These are phyloP conservation scores for Geoglossum cookeanum DNA, from an alignment of 2,329 filamentous ascomycete genomes.

Conservation along the genomic window DNA sequence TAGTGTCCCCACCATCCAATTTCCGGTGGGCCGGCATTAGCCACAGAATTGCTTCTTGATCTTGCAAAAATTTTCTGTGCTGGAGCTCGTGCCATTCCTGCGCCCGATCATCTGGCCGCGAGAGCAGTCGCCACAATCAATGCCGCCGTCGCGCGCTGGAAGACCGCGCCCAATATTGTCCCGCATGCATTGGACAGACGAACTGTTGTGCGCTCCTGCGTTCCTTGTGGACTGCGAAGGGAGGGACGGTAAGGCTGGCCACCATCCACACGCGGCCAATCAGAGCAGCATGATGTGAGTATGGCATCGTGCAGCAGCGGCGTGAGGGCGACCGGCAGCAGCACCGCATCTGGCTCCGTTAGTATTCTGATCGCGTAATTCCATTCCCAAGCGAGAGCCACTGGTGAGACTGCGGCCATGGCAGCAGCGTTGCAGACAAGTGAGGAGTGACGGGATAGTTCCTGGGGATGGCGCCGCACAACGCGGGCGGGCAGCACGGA, in stretches of 20 bases:
- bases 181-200: background rate
- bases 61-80: background rate
- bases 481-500: too few relatives aligned
- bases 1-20: background rate
- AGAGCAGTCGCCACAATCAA: background rate
- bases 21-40: background rate
- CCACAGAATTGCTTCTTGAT: conserved; percentile 1
- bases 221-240: background rate
- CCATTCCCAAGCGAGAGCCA: background rate
- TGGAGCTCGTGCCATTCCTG: background rate
- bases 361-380: conserved; percentile 1
- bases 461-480: too few relatives aligned
- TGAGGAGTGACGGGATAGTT: background rate
- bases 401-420: background rate
- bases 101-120: background rate
- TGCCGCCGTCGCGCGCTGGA: background rate
- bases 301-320: background rate
- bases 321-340: background rate
- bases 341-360: background rate
- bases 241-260: background rate
- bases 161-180: background rate
- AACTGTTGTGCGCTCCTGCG: background rate
- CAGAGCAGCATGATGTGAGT: background rate
- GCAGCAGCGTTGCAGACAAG: background rate
- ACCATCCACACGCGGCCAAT: background rate